Percentiles rank a stretch among this genome's conserved stretches.
Conservation (phyloP, 441 rosid species). For the Pelargonium exstipulatum region DNA sequence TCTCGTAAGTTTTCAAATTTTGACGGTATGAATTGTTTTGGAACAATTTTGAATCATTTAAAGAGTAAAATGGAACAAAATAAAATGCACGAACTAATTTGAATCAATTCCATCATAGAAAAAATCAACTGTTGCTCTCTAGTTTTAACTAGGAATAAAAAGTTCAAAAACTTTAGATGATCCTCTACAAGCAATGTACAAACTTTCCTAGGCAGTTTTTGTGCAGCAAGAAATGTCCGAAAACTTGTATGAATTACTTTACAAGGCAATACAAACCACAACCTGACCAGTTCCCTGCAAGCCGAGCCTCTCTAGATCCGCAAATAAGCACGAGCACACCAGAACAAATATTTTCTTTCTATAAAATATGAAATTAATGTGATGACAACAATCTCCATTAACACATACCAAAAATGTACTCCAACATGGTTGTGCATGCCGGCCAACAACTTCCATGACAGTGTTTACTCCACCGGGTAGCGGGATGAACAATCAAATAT, state of each 20-base stretch:
- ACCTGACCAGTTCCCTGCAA: background rate
- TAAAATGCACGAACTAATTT: too few relatives aligned
- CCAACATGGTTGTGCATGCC: background rate
- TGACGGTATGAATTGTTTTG: too few relatives aligned
- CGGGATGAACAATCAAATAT: background rate
- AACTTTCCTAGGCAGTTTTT: background rate
- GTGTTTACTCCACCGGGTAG: too few relatives aligned
- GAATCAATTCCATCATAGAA: too few relatives aligned
- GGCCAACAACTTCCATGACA: too few relatives aligned
- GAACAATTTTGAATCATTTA: too few relatives aligned
- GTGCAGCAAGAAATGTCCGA: background rate
- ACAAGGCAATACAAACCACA: background rate
- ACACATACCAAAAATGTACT: background rate
- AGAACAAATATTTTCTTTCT: background rate
- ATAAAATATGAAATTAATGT: background rate
- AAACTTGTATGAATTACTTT: conserved; percentile 2
- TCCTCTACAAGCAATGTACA: background rate
- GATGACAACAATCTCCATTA: background rate
- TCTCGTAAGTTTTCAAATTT: too few relatives aligned
- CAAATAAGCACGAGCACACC: too few relatives aligned
- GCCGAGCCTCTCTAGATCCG: background rate
- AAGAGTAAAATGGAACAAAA: too few relatives aligned
- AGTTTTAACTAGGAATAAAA: too few relatives aligned
- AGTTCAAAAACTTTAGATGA: too few relatives aligned
- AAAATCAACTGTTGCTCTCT: too few relatives aligned